Base-by-base conservation (phyloP, 2,329 filamentous ascomycete species). In the Fusarium algeriense region DNA sequence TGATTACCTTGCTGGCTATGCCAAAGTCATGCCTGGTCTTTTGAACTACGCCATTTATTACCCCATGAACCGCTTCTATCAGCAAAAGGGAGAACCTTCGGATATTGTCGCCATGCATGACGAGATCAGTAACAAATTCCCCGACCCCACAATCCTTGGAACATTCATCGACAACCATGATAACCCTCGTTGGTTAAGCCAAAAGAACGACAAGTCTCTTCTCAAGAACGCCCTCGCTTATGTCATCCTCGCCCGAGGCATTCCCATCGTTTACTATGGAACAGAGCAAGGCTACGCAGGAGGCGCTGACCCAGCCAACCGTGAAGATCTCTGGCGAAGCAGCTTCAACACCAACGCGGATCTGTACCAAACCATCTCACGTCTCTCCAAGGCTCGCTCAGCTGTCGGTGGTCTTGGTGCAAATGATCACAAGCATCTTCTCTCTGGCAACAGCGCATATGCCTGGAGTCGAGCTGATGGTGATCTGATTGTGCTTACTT, bases 261-360 rank as follows among this genome's bases (percentile, higher is more conserved):
- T 91, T 41, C 89, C 89, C 2, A 88, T 91, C 60, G 83, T 91
- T 37, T 92, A 91, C 78, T 86, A 90, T 71, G 90, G 90, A 32
- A 88, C 90, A 67, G 90, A 92, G 78, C 90, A 92, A 74, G 87
- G 86, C 65, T 89, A 85, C 76, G 77, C 81, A 4, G 83, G 82
- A n/a, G 82, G 78, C 40, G 80, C 79, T 48, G 87, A 87, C 12
- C 80, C 83, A 1, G 83, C 82, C 54, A 86, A 86, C 73, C 86
- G 88, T n/a, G 88, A 90, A 75, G 86, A 88, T 11, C 81, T 87
- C 44, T 91, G 89, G 89, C 78, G 84, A 14, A 86, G 85, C 14
- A 80, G 79, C 10, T 90, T 85, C 40, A 85, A 55, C 19, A 73
- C 70, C 19, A 20, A 64, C 2, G 30, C 62, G 0, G 70, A 73